phyloP scores from a whole-genome alignment of 2,329 filamentous ascomycete genomes.

The Xylariales sp. region DNA sequence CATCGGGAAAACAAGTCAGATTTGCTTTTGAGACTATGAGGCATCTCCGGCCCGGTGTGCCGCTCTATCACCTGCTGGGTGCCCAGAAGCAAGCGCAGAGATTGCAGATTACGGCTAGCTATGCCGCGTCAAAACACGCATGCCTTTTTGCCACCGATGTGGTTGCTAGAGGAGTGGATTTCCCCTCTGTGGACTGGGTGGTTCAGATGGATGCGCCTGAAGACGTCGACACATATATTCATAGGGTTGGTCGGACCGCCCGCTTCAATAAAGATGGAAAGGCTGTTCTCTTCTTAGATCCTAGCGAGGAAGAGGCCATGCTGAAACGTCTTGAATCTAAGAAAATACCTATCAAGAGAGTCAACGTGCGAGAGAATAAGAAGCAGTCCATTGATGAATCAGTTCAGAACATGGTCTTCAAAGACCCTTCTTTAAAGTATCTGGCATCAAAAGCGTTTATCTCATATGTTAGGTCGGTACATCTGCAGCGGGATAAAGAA shows the following conservation, averaged over 20 bases:
- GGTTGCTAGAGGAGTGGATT: conserved; percentile 92
- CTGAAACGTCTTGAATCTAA: conserved; percentile 84
- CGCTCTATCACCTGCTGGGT: conserved; percentile 81
- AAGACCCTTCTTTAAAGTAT: conserved; percentile 93
- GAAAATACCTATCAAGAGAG: conserved; percentile 87
- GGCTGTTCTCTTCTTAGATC: conserved; percentile 91
- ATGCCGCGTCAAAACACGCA: conserved; percentile 81
- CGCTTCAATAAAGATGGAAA: conserved; percentile 84
- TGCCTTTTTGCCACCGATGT: conserved; percentile 97
- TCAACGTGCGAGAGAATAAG: conserved; percentile 90
- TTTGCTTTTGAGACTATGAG: conserved; percentile 93
- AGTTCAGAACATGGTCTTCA: conserved; percentile 94
- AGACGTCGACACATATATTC: conserved; percentile 97
- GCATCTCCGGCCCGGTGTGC: conserved; percentile 92
- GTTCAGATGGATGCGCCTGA: conserved; percentile 98
- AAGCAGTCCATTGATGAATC: conserved; percentile 86
- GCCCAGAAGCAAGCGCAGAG: conserved; percentile 88
- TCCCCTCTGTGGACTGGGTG: conserved; percentile 97
- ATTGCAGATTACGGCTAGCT: conserved; percentile 86
- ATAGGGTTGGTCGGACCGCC: conserved; percentile 55
- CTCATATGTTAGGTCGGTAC: conserved; percentile 85
- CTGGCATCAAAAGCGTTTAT: conserved; percentile 96
- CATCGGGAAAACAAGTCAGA: conserved; percentile 94
- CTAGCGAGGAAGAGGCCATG: conserved; percentile 94
- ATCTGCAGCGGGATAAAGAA: conserved; percentile 87